These are phyloP conservation scores for Aegle marmelos DNA, from an alignment of 345 rosid genomes.

Conservation along the genomic window DNA sequence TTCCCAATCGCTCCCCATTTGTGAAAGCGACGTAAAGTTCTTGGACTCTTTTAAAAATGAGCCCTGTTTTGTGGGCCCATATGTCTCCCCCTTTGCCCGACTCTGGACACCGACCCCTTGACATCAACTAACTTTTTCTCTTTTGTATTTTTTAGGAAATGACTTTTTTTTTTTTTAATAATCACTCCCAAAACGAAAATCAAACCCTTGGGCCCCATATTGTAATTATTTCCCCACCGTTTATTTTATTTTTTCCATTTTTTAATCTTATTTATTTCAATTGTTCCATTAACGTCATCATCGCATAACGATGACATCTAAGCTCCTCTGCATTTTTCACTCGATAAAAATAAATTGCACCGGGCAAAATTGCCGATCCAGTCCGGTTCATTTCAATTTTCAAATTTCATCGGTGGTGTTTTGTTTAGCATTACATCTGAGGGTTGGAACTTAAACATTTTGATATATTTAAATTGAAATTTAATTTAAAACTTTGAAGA, in stretches of 20 bases:
- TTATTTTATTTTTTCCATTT: neutral
- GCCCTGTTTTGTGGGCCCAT: conserved; percentile 17
- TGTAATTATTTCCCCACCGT: conserved; percentile 21
- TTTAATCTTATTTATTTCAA: neutral
- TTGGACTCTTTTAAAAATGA: conserved; percentile 15
- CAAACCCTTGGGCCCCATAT: conserved; percentile 18
- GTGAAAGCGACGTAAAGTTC: conserved; percentile 32
- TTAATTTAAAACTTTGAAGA: too few species aligned
- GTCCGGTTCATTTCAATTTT: too few species aligned
- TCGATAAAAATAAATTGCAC: too few species aligned
- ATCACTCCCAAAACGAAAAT: neutral
- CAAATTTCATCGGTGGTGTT: too few species aligned
- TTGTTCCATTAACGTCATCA: conserved; percentile 14
- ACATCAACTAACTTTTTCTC: conserved; percentile 5
- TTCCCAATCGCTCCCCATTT: neutral
- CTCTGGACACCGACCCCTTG: conserved; percentile 21
- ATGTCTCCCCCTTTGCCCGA: neutral
- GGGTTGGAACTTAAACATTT: too few species aligned
- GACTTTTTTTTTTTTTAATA: neutral
- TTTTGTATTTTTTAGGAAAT: conserved; percentile 1
- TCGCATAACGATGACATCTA: conserved; percentile 22
- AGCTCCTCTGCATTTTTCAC: neutral
- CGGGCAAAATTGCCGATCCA: too few species aligned
- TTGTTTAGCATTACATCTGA: too few species aligned
- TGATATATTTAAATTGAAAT: too few species aligned